phyloP scores from a whole-genome alignment of 805 yeast genomes.

The Hanseniaspora pseudoguilliermondii region DNA sequence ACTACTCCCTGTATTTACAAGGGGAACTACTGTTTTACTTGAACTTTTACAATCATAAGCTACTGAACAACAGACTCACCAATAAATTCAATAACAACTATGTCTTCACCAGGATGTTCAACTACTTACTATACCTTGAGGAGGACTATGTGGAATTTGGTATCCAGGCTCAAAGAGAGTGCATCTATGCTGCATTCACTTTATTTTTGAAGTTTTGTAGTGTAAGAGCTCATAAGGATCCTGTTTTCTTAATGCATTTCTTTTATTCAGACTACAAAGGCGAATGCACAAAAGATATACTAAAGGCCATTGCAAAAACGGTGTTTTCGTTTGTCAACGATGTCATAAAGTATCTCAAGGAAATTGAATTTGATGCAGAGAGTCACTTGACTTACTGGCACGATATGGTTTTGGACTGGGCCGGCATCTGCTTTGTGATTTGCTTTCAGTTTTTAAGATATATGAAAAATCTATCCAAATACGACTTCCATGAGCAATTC shows the following conservation, averaged over 20 bases:
- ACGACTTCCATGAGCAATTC: not conserved
- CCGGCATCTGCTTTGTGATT: not conserved
- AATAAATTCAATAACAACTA: not conserved
- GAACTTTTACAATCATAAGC: conserved; percentile 3
- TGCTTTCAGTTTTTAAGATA: not conserved
- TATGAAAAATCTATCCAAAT: not conserved
- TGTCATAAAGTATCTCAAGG: not conserved
- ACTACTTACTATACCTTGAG: not conserved
- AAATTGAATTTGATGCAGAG: not conserved
- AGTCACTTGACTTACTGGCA: not conserved
- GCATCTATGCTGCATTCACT: not conserved
- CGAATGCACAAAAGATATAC: not conserved
- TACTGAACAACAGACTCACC: not conserved
- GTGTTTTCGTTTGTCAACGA: not conserved
- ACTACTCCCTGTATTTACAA: conserved; percentile 1
- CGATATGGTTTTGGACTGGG: not conserved
- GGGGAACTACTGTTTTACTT: conserved; percentile 9
- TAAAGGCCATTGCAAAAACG: not conserved
- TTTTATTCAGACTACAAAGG: not conserved
- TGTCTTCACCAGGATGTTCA: not conserved
- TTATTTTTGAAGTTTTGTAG: not conserved
- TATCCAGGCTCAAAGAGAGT: not conserved
- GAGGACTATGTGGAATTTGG: not conserved
- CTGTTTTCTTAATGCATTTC: not conserved
- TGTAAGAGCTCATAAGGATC: not conserved